phyloP scores from a whole-genome alignment of 2,329 filamentous ascomycete genomes.

The Diplodia scrobiculata region DNA sequence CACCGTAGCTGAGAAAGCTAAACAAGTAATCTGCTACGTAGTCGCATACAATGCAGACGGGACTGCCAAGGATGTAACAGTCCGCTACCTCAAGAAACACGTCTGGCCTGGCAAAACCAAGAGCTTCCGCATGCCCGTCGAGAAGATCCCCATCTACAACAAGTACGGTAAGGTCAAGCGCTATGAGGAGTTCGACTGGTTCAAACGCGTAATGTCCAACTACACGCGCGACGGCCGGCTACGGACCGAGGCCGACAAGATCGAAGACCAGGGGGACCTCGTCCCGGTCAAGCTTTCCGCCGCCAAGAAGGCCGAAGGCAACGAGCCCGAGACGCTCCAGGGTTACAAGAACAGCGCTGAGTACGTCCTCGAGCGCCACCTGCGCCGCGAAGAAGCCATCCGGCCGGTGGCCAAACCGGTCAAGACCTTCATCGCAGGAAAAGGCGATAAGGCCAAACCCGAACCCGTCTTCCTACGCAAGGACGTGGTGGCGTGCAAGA shows the following conservation, averaged over 20 bases:
- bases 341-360: slow-evolving; percentile 85
- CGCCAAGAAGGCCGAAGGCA: slow-evolving; percentile 67
- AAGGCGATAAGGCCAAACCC: slow-evolving; percentile 70
- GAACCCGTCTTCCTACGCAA: slow-evolving; percentile 79
- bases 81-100: slow-evolving; percentile 81
- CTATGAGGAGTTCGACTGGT: slow-evolving; percentile 85
- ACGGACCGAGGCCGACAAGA: slow-evolving; percentile 71
- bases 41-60: slow-evolving; percentile 80
- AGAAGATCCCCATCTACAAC: slow-evolving; percentile 80
- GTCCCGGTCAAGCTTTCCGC: slow-evolving; percentile 66
- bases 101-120: slow-evolving; percentile 88
- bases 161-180: slow-evolving; percentile 73
- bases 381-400: slow-evolving; percentile 90
- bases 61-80: slow-evolving; percentile 91
- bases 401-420: slow-evolving; percentile 67
- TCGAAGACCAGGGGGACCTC: slow-evolving; percentile 77
- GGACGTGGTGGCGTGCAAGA: slow-evolving; percentile 84
- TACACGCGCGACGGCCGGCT: slow-evolving; percentile 61
- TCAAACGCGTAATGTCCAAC: slow-evolving; percentile 73
- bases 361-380: slow-evolving; percentile 80
- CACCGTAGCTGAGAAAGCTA: slow-evolving; percentile 77
- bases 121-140: slow-evolving; percentile 72
- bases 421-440: slow-evolving; percentile 73
- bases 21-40: slow-evolving; percentile 88
- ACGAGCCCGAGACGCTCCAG: slow-evolving; percentile 71